phyloP scores from a whole-genome alignment of 2,329 filamentous ascomycete species.

The Allantophomopsis cytisporea region DNA sequence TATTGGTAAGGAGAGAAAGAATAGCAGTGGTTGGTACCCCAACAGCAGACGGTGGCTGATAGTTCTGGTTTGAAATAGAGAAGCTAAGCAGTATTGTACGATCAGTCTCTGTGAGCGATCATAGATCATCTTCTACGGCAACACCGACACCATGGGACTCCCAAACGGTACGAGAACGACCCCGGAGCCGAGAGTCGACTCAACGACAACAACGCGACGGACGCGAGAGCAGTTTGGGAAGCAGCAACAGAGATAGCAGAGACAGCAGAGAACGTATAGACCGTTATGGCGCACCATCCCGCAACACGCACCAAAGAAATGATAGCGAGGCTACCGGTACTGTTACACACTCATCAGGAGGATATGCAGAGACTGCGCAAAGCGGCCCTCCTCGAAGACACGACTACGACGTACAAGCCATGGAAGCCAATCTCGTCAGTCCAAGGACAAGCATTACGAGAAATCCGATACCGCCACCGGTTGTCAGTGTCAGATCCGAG shows the following conservation, averaged over 20 bases:
- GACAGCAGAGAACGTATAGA: slow-evolving; percentile 36
- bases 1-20: slow-evolving; percentile 47
- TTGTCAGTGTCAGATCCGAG: slow-evolving; percentile 90
- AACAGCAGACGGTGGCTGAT: slow-evolving; percentile 10
- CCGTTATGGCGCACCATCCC: slow-evolving; percentile 20
- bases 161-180: slow-evolving; percentile 38
- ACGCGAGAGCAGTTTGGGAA: slow-evolving; percentile 17
- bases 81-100: slow-evolving; percentile 91
- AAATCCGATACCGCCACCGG: slow-evolving; percentile 82
- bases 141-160: slow-evolving; percentile 58
- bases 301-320: slow-evolving; percentile 48
- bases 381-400: slow-evolving; percentile 60
- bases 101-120: slow-evolving; percentile 58
- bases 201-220: slow-evolving; percentile 17
- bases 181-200: slow-evolving; percentile 31
- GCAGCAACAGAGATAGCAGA: slow-evolving; percentile 16
- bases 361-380: slow-evolving; percentile 66
- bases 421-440: slow-evolving; percentile 74
- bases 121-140: slow-evolving; percentile 29
- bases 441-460: slow-evolving; percentile 54
- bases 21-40: slow-evolving; percentile 15
- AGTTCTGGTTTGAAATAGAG: slow-evolving; percentile 37
- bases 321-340: slow-evolving; percentile 66
- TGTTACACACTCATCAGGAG: slow-evolving; percentile 52
- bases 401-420: slow-evolving; percentile 91